Percentiles rank a stretch among this genome's conserved stretches.
These are phyloP conservation scores for Lasiosphaeris hirsuta DNA, from an alignment of 495 filamentous ascomycete species.

Conservation along the genomic window DNA sequence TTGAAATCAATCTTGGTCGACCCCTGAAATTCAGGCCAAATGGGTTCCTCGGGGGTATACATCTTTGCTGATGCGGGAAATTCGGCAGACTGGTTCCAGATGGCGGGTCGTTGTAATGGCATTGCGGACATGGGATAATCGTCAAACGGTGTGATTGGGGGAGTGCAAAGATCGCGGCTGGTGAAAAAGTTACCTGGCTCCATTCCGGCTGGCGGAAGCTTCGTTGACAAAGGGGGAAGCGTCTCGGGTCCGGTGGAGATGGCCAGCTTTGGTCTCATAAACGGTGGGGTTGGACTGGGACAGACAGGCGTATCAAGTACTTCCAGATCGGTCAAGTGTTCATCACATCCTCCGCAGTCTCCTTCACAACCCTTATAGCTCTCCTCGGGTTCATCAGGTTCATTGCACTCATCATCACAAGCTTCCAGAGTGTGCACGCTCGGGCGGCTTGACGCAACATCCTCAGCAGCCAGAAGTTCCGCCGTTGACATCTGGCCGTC, in stretches of 20 bases:
- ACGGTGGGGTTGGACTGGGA: slow-evolving; percentile 12
- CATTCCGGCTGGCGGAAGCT: slow-evolving; percentile 9
- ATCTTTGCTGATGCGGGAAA: slow-evolving; percentile 12
- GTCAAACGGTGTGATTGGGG: slow-evolving; percentile 20
- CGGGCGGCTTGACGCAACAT: too few species aligned
- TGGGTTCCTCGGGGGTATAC: slow-evolving; percentile 21
- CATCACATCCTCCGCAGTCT: slow-evolving; percentile 10
- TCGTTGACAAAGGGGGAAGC: slow-evolving; percentile 11
- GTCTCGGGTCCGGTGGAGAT: slow-evolving; percentile 17
- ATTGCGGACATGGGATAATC: slow-evolving; percentile 14
- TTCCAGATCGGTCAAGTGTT: background rate
- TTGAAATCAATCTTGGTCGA: slow-evolving; percentile 15
- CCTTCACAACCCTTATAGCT: slow-evolving; percentile 6
- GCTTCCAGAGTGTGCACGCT: background rate
- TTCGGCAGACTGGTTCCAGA: slow-evolving; percentile 1
- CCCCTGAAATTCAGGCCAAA: slow-evolving; percentile 16
- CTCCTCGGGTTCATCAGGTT: background rate
- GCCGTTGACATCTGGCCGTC: too few species aligned
- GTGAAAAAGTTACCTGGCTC: slow-evolving; percentile 19
- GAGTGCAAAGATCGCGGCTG: slow-evolving; percentile 21
- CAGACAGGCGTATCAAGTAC: slow-evolving; percentile 10
- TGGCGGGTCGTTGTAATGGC: background rate
- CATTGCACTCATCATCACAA: background rate
- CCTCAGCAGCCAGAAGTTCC: too few species aligned
- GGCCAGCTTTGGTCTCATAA: slow-evolving; percentile 19